A percentile compares a stretch with the other conserved stretches of the same genome.
Conservation (phyloP, 2,329 filamentous ascomycete genomes). For the Paradendryphiella salina region DNA sequence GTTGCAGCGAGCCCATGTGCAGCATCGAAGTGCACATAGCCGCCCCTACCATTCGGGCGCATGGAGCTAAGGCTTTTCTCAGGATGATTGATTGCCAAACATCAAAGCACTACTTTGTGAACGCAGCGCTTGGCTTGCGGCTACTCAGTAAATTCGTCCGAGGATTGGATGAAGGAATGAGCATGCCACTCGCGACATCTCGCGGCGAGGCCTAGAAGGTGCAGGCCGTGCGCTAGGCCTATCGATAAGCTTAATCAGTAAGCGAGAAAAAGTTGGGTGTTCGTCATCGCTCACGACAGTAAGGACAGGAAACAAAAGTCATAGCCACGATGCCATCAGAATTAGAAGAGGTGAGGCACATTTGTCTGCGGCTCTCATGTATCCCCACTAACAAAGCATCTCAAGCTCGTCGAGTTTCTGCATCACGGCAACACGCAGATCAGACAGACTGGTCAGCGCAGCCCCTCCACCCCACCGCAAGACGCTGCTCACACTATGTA, state of each 20-base stretch:
- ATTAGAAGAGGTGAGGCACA: conserved; percentile 51
- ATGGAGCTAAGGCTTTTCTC: not conserved
- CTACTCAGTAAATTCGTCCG: conserved; percentile 1
- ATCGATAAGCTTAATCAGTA: conserved; percentile 42
- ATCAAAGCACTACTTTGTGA: not conserved
- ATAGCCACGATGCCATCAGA: conserved; percentile 52
- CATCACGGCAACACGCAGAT: conserved; percentile 91
- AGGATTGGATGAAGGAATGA: conserved; percentile 11
- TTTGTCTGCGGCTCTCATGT: too few relatives aligned
- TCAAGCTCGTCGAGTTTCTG: conserved; percentile 89
- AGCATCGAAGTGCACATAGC: conserved; percentile 10
- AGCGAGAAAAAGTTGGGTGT: conserved; percentile 26
- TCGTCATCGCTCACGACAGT: conserved; percentile 29
- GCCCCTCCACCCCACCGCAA: conserved; percentile 30
- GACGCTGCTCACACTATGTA: conserved; percentile 41
- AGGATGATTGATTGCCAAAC: not conserved
- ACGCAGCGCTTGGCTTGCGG: not conserved
- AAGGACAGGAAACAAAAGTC: conserved; percentile 13
- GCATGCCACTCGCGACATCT: conserved; percentile 8
- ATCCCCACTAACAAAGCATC: not conserved
- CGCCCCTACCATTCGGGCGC: conserved; percentile 15
- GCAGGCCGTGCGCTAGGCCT: conserved; percentile 20
- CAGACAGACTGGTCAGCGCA: conserved; percentile 68
- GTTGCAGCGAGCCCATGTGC: conserved; percentile 4
- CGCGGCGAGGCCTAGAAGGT: conserved; percentile 4